phyloP scores from a whole-genome alignment of 2,329 filamentous ascomycete genomes.

The Neospermospora avenae region DNA sequence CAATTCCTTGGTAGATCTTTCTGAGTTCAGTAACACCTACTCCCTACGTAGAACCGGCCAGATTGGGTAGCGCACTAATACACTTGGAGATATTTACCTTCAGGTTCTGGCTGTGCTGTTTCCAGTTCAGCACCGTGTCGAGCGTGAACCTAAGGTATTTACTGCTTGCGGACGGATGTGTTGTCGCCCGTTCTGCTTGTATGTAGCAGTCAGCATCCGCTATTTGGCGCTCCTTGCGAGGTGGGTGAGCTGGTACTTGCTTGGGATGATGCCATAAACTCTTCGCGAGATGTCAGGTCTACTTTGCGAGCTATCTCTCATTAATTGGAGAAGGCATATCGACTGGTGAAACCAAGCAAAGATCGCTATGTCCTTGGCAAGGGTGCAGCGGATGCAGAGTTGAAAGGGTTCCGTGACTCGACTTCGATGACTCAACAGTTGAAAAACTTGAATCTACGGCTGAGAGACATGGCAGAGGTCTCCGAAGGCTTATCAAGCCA shows the following conservation, averaged over 20 bases:
- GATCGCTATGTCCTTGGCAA: too few relatives aligned
- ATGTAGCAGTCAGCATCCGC: slow-evolving; percentile 1
- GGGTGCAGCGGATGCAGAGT: too few relatives aligned
- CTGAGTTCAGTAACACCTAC: slow-evolving; percentile 1
- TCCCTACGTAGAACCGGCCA: slow-evolving; percentile 13
- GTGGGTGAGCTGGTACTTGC: slow-evolving; percentile 34
- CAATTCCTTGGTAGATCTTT: slow-evolving; percentile 24
- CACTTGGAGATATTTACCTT: slow-evolving; percentile 11
- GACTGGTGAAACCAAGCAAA: too few relatives aligned
- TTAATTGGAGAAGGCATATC: too few relatives aligned
- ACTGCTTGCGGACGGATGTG: background rate
- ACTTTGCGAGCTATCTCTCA: too few relatives aligned
- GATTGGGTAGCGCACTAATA: slow-evolving; percentile 6
- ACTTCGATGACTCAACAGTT: too few relatives aligned
- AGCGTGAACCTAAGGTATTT: slow-evolving; percentile 26
- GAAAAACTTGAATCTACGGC: too few relatives aligned
- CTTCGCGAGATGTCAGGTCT: too few relatives aligned
- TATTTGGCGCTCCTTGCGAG: slow-evolving; percentile 22
- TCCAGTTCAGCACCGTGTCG: slow-evolving; percentile 16
- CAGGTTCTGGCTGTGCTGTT: slow-evolving; percentile 13
- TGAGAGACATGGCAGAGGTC: too few relatives aligned
- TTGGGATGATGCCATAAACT: too few relatives aligned
- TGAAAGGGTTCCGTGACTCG: too few relatives aligned
- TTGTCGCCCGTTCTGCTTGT: background rate
- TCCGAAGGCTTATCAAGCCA: too few relatives aligned